Conservation (phyloP, 345 rosid genomes). For the Durio zibethinus region DNA sequence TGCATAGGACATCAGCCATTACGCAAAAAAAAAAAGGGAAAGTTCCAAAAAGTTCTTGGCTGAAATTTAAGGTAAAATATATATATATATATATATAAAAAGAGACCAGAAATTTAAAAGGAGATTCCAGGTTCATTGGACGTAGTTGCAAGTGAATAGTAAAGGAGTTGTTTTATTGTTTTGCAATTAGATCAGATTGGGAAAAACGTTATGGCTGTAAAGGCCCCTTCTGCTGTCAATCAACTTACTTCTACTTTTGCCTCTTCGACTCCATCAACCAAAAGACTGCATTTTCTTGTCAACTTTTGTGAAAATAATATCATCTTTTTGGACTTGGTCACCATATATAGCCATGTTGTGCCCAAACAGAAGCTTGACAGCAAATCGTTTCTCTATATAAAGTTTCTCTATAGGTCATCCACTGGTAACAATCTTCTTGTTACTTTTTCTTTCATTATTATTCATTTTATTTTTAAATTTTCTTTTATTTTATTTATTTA, state of each 20-base stretch:
- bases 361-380: constrained; percentile 97
- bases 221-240: constrained; percentile 82
- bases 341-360: constrained; percentile 98
- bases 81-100: no score
- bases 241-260: constrained; percentile 79
- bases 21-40: no score
- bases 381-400: constrained; percentile 84
- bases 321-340: constrained; percentile 91
- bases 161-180: not conserved
- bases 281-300: constrained; percentile 95
- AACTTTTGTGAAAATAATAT: constrained; percentile 97
- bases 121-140: not conserved
- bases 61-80: no score
- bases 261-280: constrained; percentile 88
- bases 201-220: constrained; percentile 88
- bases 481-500: no score
- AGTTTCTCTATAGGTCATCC: no score
- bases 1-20: no score
- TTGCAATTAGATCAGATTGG: constrained; percentile 11
- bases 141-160: not conserved
- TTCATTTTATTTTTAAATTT: no score
- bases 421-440: no score
- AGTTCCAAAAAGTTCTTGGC: no score
- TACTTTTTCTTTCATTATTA: no score
- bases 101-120: no score